Evolutionary conservation across 305 asterid genomes (phyloP).

Genomic region (Ajuga reptans): DNA sequence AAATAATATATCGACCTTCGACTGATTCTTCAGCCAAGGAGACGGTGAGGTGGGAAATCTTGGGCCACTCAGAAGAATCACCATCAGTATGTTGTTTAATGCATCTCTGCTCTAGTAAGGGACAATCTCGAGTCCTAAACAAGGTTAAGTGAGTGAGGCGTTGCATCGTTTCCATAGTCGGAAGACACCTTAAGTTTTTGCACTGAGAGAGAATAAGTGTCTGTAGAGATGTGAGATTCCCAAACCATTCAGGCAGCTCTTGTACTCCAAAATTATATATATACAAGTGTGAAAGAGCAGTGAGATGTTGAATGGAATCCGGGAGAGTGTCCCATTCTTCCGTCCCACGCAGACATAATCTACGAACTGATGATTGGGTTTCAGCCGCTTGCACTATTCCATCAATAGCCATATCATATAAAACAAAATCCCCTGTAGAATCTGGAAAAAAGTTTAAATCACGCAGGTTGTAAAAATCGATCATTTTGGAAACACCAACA

Average conservation of each 20-base stretch:
- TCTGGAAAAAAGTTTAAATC: too few relatives aligned
- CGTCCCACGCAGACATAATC: neutral
- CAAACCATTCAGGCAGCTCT: neutral
- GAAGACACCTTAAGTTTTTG: neutral
- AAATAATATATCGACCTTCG: too few relatives aligned
- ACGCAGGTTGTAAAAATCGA: too few relatives aligned
- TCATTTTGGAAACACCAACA: too few relatives aligned
- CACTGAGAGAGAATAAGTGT: neutral
- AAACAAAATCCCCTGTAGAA: too few relatives aligned
- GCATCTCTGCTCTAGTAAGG: neutral
- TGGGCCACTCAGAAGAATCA: neutral
- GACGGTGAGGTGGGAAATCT: neutral
- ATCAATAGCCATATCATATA: neutral
- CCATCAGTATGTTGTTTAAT: too few relatives aligned
- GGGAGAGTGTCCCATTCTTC: conserved; percentile 11
- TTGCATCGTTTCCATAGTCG: neutral
- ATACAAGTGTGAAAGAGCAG: neutral
- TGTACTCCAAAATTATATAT: neutral
- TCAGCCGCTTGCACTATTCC: neutral
- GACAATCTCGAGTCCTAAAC: neutral
- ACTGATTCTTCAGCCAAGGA: too few relatives aligned
- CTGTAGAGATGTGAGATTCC: conserved; percentile 8
- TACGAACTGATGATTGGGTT: neutral
- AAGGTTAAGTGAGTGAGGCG: neutral
- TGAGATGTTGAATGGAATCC: neutral